Conservation (phyloP, 352 stramenopile species). For the Globisporangium parvum region DNA sequence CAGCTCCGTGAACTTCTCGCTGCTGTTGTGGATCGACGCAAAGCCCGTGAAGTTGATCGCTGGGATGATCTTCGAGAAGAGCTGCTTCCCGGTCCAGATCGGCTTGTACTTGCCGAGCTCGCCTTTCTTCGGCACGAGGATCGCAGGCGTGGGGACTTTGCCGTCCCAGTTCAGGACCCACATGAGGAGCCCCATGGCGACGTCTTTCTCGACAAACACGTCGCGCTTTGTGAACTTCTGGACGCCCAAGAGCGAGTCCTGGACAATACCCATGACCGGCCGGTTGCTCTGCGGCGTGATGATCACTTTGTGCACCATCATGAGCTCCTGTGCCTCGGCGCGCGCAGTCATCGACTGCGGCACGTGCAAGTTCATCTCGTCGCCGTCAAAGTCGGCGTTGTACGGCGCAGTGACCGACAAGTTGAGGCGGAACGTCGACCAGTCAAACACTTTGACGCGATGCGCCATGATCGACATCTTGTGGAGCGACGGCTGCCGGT, state of each 20-base stretch:
- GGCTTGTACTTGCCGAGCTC: slow-evolving; percentile 83
- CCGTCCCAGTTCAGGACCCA: slow-evolving; percentile 97
- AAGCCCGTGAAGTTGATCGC: slow-evolving; percentile 96
- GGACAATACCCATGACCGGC: slow-evolving; percentile 99
- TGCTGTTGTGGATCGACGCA: slow-evolving; percentile 93
- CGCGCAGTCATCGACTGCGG: slow-evolving; percentile 96
- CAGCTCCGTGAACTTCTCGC: slow-evolving; percentile 85
- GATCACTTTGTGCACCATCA: slow-evolving; percentile 98
- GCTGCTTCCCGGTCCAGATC: slow-evolving; percentile 98
- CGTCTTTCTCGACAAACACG: slow-evolving; percentile 96
- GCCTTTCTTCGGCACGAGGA: slow-evolving; percentile 93
- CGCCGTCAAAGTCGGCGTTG: slow-evolving; percentile 99
- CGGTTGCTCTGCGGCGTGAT: slow-evolving; percentile 98
- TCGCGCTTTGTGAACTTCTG: slow-evolving; percentile 98
- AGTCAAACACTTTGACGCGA: slow-evolving; percentile 98
- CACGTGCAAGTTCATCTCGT: slow-evolving; percentile 99
- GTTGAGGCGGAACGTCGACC: slow-evolving; percentile 99
- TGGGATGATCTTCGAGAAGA: slow-evolving; percentile 96
- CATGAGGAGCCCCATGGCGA: slow-evolving; percentile 98
- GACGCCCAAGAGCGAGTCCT: slow-evolving; percentile 94
- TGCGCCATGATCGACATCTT: slow-evolving; percentile 99
- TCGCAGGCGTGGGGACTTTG: slow-evolving; percentile 94
- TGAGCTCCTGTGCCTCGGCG: slow-evolving; percentile 97
- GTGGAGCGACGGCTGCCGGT: slow-evolving; percentile 98
- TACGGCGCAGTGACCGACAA: slow-evolving; percentile 97